Evolutionary conservation across 2,329 filamentous ascomycete species (phyloP).

Genomic region (Daldinia sp.): DNA sequence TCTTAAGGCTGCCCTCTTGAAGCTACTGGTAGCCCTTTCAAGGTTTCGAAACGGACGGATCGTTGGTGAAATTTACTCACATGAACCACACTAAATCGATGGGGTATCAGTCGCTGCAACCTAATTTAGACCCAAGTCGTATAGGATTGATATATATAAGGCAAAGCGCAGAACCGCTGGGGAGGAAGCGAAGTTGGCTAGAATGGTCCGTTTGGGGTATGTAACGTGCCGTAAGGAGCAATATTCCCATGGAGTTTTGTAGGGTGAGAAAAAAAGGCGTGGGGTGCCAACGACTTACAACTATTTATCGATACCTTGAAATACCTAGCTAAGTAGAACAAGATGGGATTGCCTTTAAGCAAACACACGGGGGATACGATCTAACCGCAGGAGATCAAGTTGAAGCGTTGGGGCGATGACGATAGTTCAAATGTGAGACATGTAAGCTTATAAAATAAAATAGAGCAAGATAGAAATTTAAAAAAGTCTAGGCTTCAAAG

Average conservation of each 20-base stretch:
- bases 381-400: too few species aligned
- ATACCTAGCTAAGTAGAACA: too few species aligned
- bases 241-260: background rate
- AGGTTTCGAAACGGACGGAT: slow-evolving; percentile 8
- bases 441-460: background rate
- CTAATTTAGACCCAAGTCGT: slow-evolving; percentile 3
- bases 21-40: slow-evolving; percentile 7
- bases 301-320: too few species aligned
- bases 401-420: too few species aligned
- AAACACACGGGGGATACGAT: too few species aligned
- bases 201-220: slow-evolving; percentile 12
- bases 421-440: too few species aligned
- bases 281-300: slow-evolving; percentile 17
- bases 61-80: slow-evolving; percentile 27
- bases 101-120: slow-evolving; percentile 22
- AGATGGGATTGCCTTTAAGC: too few species aligned
- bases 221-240: slow-evolving; percentile 7
- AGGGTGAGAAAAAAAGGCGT: background rate
- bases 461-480: background rate
- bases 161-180: slow-evolving; percentile 6
- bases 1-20: background rate
- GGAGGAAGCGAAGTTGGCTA: slow-evolving; percentile 10
- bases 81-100: slow-evolving; percentile 15
- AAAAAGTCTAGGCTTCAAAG: slow-evolving; percentile 13
- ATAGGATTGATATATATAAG: background rate